Conservation (phyloP, 1,284 basidiomycete species). For the Leccinum olivaceoglutinosum region DNA sequence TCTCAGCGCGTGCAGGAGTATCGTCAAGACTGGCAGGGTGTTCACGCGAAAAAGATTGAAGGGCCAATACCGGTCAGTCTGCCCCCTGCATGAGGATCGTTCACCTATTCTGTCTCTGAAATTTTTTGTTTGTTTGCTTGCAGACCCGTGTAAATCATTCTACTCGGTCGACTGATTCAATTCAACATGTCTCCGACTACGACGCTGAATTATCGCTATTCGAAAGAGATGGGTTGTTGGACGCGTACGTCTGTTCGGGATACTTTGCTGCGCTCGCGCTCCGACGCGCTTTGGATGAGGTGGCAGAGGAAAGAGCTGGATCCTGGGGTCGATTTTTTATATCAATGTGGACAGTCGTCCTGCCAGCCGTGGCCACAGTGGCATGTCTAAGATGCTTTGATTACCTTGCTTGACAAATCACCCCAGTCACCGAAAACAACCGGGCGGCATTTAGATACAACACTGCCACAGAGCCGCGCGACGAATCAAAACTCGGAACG, state of each 20-base stretch:
- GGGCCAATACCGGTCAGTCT: constrained; percentile 65
- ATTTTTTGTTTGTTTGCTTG: not conserved
- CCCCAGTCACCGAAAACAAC: no score
- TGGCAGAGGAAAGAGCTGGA: no score
- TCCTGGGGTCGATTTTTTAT: no score
- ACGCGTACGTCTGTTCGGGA: constrained; percentile 76
- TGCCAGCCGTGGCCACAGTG: no score
- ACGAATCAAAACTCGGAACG: no score
- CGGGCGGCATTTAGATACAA: no score
- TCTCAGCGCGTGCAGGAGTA: constrained; percentile 67
- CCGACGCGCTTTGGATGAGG: constrained; percentile 26
- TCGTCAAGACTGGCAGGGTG: constrained; percentile 65
- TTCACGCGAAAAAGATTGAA: constrained; percentile 63
- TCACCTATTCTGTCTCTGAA: not conserved
- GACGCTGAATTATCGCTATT: constrained; percentile 44
- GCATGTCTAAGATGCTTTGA: no score
- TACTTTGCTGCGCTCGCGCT: constrained; percentile 69
- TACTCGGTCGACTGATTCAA: constrained; percentile 60
- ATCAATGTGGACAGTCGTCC: no score
- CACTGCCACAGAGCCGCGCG: no score
- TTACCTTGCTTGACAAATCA: no score
- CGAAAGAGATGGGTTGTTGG: constrained; percentile 56
- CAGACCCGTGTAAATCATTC: constrained; percentile 64
- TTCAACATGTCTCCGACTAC: constrained; percentile 53
- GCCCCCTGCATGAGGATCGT: not conserved